These are phyloP conservation scores for Lasiosphaeria miniovina DNA, from an alignment of 495 filamentous ascomycete genomes.

Conservation along the genomic window DNA sequence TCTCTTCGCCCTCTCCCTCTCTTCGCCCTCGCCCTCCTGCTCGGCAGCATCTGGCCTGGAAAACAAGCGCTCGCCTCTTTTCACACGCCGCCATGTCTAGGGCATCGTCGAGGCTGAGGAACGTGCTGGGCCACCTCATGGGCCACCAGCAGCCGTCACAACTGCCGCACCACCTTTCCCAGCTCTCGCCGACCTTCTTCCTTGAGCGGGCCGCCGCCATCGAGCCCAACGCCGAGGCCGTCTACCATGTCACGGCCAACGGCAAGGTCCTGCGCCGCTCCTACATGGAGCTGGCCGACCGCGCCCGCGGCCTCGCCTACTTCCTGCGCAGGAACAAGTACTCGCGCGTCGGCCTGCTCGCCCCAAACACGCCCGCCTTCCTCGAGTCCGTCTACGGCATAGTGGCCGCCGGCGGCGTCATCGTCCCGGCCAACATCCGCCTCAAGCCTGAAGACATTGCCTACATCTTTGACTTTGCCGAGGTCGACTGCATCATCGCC, in stretches of 20 bases:
- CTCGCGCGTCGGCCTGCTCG: constrained; percentile 74
- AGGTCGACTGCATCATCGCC: constrained; percentile 85
- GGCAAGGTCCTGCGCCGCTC: constrained; percentile 63
- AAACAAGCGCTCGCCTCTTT: background rate
- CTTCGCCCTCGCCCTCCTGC: background rate
- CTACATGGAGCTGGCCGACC: constrained; percentile 78
- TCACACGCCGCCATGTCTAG: constrained; percentile 38
- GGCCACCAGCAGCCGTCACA: constrained; percentile 25
- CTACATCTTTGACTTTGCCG: constrained; percentile 84
- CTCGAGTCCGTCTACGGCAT: constrained; percentile 88
- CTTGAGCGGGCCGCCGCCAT: constrained; percentile 83
- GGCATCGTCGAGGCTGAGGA: constrained; percentile 46
- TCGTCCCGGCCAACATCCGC: constrained; percentile 86
- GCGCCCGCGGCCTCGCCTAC: constrained; percentile 82
- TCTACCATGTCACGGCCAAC: constrained; percentile 85
- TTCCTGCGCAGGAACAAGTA: constrained; percentile 69
- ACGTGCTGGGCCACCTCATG: constrained; percentile 62
- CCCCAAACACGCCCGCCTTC: constrained; percentile 92
- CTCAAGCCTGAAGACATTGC: constrained; percentile 82
- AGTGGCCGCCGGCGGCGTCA: constrained; percentile 73
- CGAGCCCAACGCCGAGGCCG: constrained; percentile 83
- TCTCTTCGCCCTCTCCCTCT: background rate
- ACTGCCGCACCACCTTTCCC: constrained; percentile 64
- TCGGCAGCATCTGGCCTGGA: background rate
- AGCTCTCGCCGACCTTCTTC: constrained; percentile 85